Conservation (phyloP, 345 rosid genomes). For the Nasturtium officinale region DNA sequence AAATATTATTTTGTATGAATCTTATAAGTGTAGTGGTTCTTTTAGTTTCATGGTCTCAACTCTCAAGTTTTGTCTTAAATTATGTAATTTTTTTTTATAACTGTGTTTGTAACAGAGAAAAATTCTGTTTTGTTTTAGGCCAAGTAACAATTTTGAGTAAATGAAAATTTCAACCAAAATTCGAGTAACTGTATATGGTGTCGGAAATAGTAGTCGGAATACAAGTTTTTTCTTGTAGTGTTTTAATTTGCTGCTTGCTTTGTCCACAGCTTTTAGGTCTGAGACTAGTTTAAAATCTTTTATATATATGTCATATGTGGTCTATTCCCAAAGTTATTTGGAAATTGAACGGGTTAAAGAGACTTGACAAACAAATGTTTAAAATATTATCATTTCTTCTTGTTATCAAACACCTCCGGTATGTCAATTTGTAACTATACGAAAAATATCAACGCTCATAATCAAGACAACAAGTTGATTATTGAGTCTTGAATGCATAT, state of each 20-base stretch:
- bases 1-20: neutral
- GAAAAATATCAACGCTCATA: neutral
- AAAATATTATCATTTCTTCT: neutral
- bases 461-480: slow-evolving; percentile 28
- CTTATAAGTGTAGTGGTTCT: neutral
- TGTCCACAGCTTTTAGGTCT: neutral
- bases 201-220: too few species aligned
- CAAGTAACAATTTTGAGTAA: neutral
- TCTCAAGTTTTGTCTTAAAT: neutral
- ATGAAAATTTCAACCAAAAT: too few species aligned
- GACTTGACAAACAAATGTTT: neutral
- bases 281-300: neutral
- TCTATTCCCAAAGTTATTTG: neutral
- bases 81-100: neutral
- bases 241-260: neutral
- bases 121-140: neutral
- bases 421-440: neutral
- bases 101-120: neutral
- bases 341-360: neutral
- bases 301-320: too few species aligned
- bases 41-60: neutral
- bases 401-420: neutral
- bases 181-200: too few species aligned
- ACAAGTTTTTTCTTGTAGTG: too few species aligned
- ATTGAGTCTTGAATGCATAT: neutral